Conservation (phyloP, 2,329 filamentous ascomycete species). For the Drechslera avenae region DNA sequence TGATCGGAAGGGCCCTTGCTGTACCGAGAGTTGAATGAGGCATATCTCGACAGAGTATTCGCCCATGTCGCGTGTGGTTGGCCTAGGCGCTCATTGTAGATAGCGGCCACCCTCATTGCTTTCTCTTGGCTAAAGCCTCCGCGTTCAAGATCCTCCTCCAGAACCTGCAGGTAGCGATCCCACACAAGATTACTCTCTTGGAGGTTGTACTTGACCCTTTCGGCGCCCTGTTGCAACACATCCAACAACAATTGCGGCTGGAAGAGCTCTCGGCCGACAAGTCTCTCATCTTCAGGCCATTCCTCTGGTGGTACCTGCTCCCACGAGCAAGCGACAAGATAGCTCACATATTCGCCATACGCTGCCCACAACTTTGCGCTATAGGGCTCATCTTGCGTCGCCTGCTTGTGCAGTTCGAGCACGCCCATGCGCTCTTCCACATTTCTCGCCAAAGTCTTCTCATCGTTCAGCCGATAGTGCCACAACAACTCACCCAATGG, state of each 20-base stretch:
- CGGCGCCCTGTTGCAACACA: conserved; percentile 73
- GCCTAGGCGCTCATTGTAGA: conserved; percentile 72
- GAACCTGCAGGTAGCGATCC: conserved; percentile 76
- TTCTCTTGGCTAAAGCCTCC: conserved; percentile 59
- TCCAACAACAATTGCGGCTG: conserved; percentile 68
- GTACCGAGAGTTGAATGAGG: conserved; percentile 73
- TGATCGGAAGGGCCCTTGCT: conserved; percentile 73
- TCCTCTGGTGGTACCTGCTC: conserved; percentile 53
- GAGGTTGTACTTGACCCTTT: conserved; percentile 73
- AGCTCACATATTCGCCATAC: conserved; percentile 79
- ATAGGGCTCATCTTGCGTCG: conserved; percentile 71
- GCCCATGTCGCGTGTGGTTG: conserved; percentile 78
- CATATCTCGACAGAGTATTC: conserved; percentile 75
- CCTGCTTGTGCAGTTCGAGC: conserved; percentile 73
- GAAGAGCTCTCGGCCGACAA: conserved; percentile 73
- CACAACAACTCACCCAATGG: conserved; percentile 78
- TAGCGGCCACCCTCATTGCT: conserved; percentile 67
- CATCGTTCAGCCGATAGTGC: conserved; percentile 77
- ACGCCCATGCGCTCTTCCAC: conserved; percentile 71
- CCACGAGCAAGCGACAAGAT: conserved; percentile 69
- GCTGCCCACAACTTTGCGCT: conserved; percentile 76
- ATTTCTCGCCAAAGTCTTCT: conserved; percentile 64
- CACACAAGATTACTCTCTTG: conserved; percentile 79
- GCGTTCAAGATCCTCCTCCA: conserved; percentile 69
- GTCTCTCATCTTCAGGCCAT: conserved; percentile 69